phyloP scores from a whole-genome alignment of 169 alveolate species.

The Eimeria maxima region DNA sequence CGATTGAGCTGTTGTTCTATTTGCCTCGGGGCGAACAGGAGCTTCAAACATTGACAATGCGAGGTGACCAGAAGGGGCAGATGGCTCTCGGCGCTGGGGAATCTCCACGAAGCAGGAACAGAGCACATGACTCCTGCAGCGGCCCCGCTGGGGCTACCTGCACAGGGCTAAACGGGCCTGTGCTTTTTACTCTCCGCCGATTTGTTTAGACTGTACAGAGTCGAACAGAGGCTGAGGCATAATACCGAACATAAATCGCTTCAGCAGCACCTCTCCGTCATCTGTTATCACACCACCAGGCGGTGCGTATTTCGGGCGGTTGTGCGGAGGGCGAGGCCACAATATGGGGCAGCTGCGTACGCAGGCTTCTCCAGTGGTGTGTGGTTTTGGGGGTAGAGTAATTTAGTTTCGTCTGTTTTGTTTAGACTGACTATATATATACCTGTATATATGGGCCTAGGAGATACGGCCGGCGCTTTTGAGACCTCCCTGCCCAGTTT shows the following conservation, averaged over 20 bases:
- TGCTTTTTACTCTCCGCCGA: not conserved
- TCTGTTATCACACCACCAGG: not conserved
- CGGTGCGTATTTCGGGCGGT: not conserved
- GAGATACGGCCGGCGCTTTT: not conserved
- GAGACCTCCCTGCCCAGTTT: conserved; percentile 6
- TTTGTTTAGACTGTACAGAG: not conserved
- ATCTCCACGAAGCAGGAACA: not conserved
- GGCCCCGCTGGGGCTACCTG: not conserved
- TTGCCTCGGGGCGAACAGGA: not conserved
- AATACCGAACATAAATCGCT: not conserved
- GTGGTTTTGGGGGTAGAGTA: not conserved
- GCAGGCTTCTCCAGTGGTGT: not conserved
- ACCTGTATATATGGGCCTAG: not conserved
- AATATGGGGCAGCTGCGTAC: not conserved
- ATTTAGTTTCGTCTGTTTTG: not conserved
- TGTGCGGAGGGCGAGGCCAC: not conserved
- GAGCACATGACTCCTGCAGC: not conserved
- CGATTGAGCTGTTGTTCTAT: not conserved
- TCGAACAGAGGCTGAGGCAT: not conserved
- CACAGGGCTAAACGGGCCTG: not conserved
- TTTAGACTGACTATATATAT: not conserved
- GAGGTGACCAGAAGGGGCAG: not conserved
- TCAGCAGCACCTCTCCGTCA: not conserved
- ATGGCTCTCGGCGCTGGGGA: not conserved
- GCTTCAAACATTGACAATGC: not conserved